A percentile compares a stretch with the other conserved stretches of the same genome.
Conservation (phyloP, 192 early-diverging fungal species). For the Coemansia biformis region DNA sequence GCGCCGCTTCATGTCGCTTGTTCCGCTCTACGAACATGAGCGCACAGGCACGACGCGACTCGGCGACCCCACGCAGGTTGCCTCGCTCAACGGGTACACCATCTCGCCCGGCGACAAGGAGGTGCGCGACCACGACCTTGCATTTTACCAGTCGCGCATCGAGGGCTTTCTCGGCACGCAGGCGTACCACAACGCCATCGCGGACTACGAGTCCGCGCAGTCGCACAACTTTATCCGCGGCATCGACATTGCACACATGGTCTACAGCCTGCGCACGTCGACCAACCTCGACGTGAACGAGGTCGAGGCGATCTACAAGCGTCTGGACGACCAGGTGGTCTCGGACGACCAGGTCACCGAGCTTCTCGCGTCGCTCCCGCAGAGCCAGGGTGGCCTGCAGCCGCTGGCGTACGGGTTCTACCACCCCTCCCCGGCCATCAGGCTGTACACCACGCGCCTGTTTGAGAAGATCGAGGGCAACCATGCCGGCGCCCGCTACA, state of each 20-base stretch:
- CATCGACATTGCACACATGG: conserved; percentile 68
- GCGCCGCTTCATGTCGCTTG: conserved; percentile 72
- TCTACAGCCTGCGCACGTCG: conserved; percentile 55
- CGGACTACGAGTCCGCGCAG: conserved; percentile 60
- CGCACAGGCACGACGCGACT: conserved; percentile 59
- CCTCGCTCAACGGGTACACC: conserved; percentile 30
- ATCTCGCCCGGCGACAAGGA: conserved; percentile 72
- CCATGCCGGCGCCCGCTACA: conserved; percentile 49
- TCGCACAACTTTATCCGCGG: conserved; percentile 55
- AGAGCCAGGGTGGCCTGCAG: conserved; percentile 73
- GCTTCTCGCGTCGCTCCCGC: conserved; percentile 64
- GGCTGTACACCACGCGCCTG: conserved; percentile 65
- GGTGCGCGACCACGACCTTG: conserved; percentile 61
- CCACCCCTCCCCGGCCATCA: conserved; percentile 62
- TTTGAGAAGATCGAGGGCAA: conserved; percentile 69
- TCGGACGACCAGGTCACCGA: conserved; percentile 78
- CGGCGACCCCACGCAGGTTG: conserved; percentile 37
- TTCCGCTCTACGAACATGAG: conserved; percentile 72
- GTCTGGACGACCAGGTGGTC: conserved; percentile 59
- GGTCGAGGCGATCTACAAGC: conserved; percentile 63
- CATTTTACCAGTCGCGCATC: conserved; percentile 67
- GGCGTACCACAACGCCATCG: conserved; percentile 61
- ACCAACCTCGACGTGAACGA: conserved; percentile 56
- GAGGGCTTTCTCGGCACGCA: conserved; percentile 82
- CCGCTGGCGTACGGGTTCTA: conserved; percentile 79